Evolutionary conservation across 805 yeast species (phyloP).

Genomic region (Yueomyces sp.): DNA sequence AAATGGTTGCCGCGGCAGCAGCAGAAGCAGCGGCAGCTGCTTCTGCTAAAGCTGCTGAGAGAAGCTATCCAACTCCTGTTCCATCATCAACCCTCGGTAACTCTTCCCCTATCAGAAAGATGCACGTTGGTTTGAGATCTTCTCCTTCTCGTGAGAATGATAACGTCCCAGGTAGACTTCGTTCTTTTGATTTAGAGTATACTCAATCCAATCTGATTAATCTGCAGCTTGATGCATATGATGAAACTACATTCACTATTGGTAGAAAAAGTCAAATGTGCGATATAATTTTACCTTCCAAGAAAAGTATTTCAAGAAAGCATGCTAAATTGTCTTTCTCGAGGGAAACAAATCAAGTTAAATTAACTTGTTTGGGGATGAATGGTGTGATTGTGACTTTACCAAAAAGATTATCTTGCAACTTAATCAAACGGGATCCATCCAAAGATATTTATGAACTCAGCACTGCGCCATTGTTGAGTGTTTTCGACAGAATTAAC

Average conservation of each 20-base stretch:
- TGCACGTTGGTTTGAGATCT: not conserved
- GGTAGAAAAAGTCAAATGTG: conserved; percentile 22
- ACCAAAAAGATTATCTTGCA: conserved; percentile 33
- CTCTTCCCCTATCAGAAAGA: conserved; percentile 22
- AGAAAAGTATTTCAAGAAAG: conserved; percentile 21
- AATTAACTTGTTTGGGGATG: conserved; percentile 62
- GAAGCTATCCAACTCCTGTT: conserved; percentile 53
- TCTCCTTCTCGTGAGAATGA: not conserved
- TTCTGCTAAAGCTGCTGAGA: too few species aligned
- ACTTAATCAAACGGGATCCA: conserved; percentile 10
- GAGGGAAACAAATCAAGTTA: conserved; percentile 28
- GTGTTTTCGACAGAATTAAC: not conserved
- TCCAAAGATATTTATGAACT: conserved; percentile 16
- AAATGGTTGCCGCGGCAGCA: too few species aligned
- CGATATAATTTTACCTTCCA: conserved; percentile 20
- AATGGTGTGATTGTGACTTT: conserved; percentile 65
- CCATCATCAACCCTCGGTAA: conserved; percentile 47
- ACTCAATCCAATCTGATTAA: conserved; percentile 1
- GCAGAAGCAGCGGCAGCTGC: too few species aligned
- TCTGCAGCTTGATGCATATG: conserved; percentile 9
- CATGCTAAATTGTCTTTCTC: conserved; percentile 29
- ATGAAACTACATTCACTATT: conserved; percentile 12
- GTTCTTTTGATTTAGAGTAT: not conserved
- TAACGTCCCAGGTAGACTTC: not conserved
- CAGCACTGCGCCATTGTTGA: conserved; percentile 3